phyloP scores from a whole-genome alignment of 2,329 filamentous ascomycete genomes.

The Elsinoe ampelina region DNA sequence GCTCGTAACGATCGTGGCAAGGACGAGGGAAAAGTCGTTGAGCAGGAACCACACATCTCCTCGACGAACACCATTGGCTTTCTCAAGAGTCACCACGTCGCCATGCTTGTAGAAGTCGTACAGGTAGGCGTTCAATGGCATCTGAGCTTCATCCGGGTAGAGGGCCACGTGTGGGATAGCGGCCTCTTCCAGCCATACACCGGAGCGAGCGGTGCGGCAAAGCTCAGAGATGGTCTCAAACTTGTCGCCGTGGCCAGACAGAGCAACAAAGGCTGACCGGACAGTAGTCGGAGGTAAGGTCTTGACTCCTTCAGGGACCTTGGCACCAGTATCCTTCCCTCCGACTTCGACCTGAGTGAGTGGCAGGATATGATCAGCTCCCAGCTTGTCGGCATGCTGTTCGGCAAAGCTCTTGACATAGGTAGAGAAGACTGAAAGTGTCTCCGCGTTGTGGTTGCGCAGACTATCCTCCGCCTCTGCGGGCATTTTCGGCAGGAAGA shows the following conservation, averaged over 20 bases:
- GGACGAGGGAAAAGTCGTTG: slow-evolving; percentile 54
- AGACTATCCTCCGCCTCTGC: slow-evolving; percentile 48
- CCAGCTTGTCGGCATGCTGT: slow-evolving; percentile 46
- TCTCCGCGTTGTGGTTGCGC: slow-evolving; percentile 54
- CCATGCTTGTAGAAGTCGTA: slow-evolving; percentile 73
- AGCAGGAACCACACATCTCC: slow-evolving; percentile 65
- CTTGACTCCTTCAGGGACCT: not conserved
- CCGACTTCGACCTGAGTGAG: slow-evolving; percentile 46
- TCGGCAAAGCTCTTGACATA: slow-evolving; percentile 62
- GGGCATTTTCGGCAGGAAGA: slow-evolving; percentile 58
- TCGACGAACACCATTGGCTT: slow-evolving; percentile 56
- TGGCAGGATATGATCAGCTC: slow-evolving; percentile 48
- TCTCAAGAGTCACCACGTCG: slow-evolving; percentile 49
- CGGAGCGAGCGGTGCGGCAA: slow-evolving; percentile 54
- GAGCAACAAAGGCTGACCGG: slow-evolving; percentile 60
- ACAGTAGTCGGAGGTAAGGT: slow-evolving; percentile 37
- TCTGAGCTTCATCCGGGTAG: slow-evolving; percentile 45
- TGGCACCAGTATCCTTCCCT: slow-evolving; percentile 13
- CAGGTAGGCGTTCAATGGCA: slow-evolving; percentile 57
- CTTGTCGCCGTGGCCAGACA: slow-evolving; percentile 57
- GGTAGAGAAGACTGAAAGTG: slow-evolving; percentile 54
- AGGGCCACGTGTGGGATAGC: slow-evolving; percentile 61
- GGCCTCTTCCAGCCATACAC: slow-evolving; percentile 65
- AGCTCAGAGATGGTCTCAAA: slow-evolving; percentile 60
- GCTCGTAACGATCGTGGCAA: slow-evolving; percentile 63